A percentile compares a stretch with the other conserved stretches of the same genome.
phyloP scores from a whole-genome alignment of 2,329 filamentous ascomycete species.

The Claviceps digitariae region DNA sequence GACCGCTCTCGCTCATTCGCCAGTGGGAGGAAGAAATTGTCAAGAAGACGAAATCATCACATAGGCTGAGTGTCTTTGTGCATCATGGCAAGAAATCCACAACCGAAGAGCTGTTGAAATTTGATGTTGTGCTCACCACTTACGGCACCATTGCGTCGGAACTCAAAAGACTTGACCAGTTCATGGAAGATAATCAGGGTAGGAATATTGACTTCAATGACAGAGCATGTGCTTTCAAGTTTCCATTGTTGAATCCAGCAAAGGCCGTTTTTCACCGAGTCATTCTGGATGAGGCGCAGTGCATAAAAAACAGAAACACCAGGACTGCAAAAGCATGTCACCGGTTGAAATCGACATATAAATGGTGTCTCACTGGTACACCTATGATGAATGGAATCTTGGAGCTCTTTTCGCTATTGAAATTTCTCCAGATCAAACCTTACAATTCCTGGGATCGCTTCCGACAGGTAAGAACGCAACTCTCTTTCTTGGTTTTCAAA shows the following conservation, averaged over 20 bases:
- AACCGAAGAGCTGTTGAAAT: constrained; percentile 45
- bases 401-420: constrained; percentile 65
- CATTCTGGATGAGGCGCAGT: constrained; percentile 79
- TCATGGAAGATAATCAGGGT: constrained; percentile 33
- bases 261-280: constrained; percentile 59
- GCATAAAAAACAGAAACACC: constrained; percentile 64
- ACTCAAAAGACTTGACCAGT: constrained; percentile 48
- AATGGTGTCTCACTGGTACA: constrained; percentile 73
- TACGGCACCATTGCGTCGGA: constrained; percentile 59
- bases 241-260: constrained; percentile 46
- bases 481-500: not conserved
- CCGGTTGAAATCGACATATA: constrained; percentile 50
- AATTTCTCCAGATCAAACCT: constrained; percentile 63
- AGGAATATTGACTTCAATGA: constrained; percentile 24
- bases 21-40: constrained; percentile 78
- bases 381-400: constrained; percentile 78
- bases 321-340: constrained; percentile 58
- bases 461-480: constrained; percentile 27
- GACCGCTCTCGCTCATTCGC: constrained; percentile 63
- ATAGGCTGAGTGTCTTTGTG: constrained; percentile 51
- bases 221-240: constrained; percentile 22
- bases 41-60: constrained; percentile 47
- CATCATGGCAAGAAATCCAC: constrained; percentile 57
- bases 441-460: constrained; percentile 56
- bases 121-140: constrained; percentile 72